A percentile compares a stretch with the other conserved stretches of the same genome.
Conservation (phyloP, 2,329 filamentous ascomycete genomes). For the Claviceps sp. region DNA sequence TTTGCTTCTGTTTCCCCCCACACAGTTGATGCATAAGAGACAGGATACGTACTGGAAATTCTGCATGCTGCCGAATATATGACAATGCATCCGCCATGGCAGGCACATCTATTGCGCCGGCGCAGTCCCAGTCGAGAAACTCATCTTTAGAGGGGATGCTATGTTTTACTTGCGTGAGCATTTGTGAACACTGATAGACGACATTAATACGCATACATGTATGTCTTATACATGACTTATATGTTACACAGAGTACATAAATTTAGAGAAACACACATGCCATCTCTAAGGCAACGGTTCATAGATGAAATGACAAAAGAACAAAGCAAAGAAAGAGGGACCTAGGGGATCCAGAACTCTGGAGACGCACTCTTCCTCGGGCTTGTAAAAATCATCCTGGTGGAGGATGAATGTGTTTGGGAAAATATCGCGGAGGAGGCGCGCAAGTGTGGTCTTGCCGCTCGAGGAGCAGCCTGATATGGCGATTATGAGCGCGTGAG, state of each 20-base stretch:
- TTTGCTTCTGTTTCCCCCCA: not conserved
- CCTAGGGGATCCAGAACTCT: too few relatives aligned
- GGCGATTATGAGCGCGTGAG: constrained; percentile 52
- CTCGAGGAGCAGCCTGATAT: constrained; percentile 85
- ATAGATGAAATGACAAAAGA: too few relatives aligned
- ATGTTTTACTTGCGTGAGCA: not conserved
- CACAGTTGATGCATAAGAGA: too few relatives aligned
- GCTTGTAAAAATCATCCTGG: constrained; percentile 88
- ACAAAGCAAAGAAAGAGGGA: too few relatives aligned
- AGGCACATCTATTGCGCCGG: constrained; percentile 60
- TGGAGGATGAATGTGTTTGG: constrained; percentile 72
- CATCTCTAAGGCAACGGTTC: too few relatives aligned
- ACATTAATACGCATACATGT: not conserved
- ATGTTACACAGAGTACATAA: too few relatives aligned
- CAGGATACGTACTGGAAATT: constrained; percentile 28
- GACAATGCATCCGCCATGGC: constrained; percentile 52
- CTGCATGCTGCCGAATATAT: constrained; percentile 57
- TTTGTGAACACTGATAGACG: not conserved
- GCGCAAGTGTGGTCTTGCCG: constrained; percentile 87
- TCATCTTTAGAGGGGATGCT: constrained; percentile 44
- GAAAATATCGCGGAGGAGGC: constrained; percentile 72
- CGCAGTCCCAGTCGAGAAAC: constrained; percentile 84
- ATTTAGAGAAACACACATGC: not conserved
- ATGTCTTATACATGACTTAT: not conserved
- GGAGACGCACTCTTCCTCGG: constrained; percentile 52